Percentiles rank a stretch among this genome's conserved stretches.
These are phyloP conservation scores for Aspergillus japonicus DNA, from an alignment of 2,329 filamentous ascomycete genomes.

Conservation along the genomic window DNA sequence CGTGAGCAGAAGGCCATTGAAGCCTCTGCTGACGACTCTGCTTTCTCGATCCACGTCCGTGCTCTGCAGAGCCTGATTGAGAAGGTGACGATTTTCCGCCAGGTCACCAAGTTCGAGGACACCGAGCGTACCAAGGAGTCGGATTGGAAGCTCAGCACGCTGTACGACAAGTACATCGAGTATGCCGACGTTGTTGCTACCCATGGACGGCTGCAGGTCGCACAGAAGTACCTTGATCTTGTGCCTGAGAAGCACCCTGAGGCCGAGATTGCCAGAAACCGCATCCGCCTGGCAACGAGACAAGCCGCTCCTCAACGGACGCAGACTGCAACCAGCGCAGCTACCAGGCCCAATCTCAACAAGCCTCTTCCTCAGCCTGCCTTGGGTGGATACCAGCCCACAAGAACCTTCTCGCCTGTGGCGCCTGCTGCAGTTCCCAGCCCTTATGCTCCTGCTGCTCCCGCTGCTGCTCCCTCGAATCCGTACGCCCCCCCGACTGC, in stretches of 20 bases:
- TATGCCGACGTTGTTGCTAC: slow-evolving; percentile 93
- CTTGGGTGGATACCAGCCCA: slow-evolving; percentile 34
- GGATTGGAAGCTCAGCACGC: slow-evolving; percentile 81
- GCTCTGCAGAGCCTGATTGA: slow-evolving; percentile 92
- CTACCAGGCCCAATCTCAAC: slow-evolving; percentile 38
- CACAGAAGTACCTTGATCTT: slow-evolving; percentile 87
- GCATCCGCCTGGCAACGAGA: slow-evolving; percentile 79
- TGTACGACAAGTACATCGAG: slow-evolving; percentile 95
- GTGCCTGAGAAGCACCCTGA: slow-evolving; percentile 80
- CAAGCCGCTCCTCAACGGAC: slow-evolving; percentile 51
- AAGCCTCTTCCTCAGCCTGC: slow-evolving; percentile 42
- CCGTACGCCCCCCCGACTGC: slow-evolving; percentile 52
- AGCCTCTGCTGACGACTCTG: slow-evolving; percentile 68
- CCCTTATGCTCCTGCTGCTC: slow-evolving; percentile 47
- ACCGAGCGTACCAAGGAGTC: slow-evolving; percentile 66
- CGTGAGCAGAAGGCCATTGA: slow-evolving; percentile 73
- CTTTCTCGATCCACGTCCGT: slow-evolving; percentile 87
- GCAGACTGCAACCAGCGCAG: slow-evolving; percentile 40
- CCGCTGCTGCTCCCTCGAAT: slow-evolving; percentile 40
- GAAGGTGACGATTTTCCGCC: slow-evolving; percentile 95
- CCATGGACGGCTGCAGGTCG: slow-evolving; percentile 80
- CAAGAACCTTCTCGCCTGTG: slow-evolving; percentile 31
- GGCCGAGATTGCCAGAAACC: slow-evolving; percentile 80
- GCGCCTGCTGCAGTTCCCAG: slow-evolving; percentile 39
- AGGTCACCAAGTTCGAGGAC: slow-evolving; percentile 90